These are phyloP conservation scores for Trichoderma endophyticum DNA, from an alignment of 2,329 filamentous ascomycete genomes.

Conservation along the genomic window DNA sequence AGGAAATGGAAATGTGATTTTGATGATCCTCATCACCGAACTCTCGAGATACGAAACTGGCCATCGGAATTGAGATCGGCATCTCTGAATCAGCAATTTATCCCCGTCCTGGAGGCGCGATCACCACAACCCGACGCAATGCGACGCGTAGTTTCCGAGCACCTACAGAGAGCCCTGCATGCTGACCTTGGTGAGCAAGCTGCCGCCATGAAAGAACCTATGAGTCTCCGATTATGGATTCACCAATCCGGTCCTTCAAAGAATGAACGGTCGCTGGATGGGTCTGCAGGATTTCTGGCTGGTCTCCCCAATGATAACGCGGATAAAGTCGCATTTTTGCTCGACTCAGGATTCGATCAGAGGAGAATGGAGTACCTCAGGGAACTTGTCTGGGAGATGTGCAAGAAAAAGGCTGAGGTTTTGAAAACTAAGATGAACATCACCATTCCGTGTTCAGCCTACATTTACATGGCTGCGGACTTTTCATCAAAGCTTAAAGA, in stretches of 20 bases:
- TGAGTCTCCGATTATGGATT: constrained; percentile 54
- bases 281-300: constrained; percentile 42
- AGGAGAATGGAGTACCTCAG: constrained; percentile 47
- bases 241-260: constrained; percentile 37
- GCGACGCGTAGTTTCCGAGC: constrained; percentile 44
- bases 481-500: constrained; percentile 59
- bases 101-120: constrained; percentile 64
- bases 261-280: constrained; percentile 38
- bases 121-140: constrained; percentile 46
- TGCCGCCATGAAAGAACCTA: constrained; percentile 47
- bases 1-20: constrained; percentile 61
- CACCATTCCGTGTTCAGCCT: constrained; percentile 57
- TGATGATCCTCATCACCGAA: constrained; percentile 50
- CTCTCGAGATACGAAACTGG: constrained; percentile 60
- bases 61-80: constrained; percentile 40
- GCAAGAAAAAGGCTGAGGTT: constrained; percentile 50
- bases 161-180: constrained; percentile 50
- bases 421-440: constrained; percentile 59
- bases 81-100: constrained; percentile 63
- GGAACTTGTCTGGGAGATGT: constrained; percentile 44
- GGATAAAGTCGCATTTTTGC: constrained; percentile 52
- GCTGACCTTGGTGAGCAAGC: constrained; percentile 52
- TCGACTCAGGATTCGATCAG: constrained; percentile 60
- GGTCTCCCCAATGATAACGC: constrained; percentile 49
- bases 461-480: constrained; percentile 66